Conservation (phyloP, 805 yeast species). For the Spathaspora boniae region DNA sequence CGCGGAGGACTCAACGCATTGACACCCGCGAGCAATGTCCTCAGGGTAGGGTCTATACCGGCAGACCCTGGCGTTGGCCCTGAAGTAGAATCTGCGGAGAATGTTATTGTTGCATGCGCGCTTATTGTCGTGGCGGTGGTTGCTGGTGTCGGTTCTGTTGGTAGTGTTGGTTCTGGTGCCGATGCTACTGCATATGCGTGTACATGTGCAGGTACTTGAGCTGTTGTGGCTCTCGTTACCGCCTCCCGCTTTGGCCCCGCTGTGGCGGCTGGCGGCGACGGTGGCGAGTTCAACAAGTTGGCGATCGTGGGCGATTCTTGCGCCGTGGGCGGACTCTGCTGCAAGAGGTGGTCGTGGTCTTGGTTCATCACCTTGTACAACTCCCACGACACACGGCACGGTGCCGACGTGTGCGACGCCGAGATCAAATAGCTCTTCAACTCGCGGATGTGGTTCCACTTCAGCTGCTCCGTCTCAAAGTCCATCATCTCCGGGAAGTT, state of each 20-base stretch:
- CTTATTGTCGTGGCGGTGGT: not conserved
- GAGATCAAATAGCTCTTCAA: conserved; percentile 9
- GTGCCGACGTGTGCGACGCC: conserved; percentile 11
- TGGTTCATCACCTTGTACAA: conserved; percentile 14
- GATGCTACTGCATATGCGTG: no score
- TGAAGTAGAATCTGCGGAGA: no score
- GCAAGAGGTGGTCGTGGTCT: not conserved
- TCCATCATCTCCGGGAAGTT: conserved; percentile 17
- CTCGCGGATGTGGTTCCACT: conserved; percentile 9
- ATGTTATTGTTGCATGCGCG: no score
- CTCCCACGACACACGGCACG: conserved; percentile 17
- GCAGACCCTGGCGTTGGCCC: conserved; percentile 2
- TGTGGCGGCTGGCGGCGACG: not conserved
- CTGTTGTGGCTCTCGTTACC: no score
- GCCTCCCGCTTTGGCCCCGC: no score
- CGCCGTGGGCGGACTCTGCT: conserved; percentile 5
- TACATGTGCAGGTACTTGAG: no score
- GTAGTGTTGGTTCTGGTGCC: no score
- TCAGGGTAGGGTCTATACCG: conserved; percentile 1
- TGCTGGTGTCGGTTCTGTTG: not conserved
- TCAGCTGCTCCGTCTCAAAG: conserved; percentile 8
- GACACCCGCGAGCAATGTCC: conserved; percentile 1
- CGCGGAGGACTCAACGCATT: conserved; percentile 6
- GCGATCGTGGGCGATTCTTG: conserved; percentile 12
- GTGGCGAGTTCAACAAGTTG: conserved; percentile 10